Percentiles rank a stretch among this genome's conserved stretches.
phyloP scores from a whole-genome alignment of 1,284 basidiomycete genomes.

The Austroboletus sp. region DNA sequence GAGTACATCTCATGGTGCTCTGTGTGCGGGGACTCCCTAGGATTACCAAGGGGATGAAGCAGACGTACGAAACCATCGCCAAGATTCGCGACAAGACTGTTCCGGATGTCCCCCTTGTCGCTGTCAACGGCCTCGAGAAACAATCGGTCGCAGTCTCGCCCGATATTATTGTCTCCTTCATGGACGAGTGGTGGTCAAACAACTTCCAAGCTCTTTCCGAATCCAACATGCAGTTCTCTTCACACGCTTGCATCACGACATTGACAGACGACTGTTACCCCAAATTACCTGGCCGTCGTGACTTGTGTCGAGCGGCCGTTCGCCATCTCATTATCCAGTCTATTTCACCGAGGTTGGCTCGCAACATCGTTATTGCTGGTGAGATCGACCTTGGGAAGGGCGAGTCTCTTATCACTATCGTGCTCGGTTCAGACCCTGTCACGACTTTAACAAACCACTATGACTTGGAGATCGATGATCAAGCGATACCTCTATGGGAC shows the following conservation, averaged over 20 bases:
- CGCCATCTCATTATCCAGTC: slow-evolving; percentile 20
- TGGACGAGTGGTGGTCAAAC: slow-evolving; percentile 32
- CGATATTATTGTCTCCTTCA: slow-evolving; percentile 19
- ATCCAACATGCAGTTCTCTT: slow-evolving; percentile 22
- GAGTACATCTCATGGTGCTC: slow-evolving; percentile 29
- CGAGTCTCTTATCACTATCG: slow-evolving; percentile 27
- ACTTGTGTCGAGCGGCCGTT: slow-evolving; percentile 16
- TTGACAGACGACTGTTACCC: slow-evolving; percentile 26
- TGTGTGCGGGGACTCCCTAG: slow-evolving; percentile 29
- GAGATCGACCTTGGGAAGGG: slow-evolving; percentile 30
- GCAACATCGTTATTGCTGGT: slow-evolving; percentile 26
- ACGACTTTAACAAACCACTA: slow-evolving; percentile 14
- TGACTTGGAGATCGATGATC: slow-evolving; percentile 14
- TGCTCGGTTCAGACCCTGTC: slow-evolving; percentile 20
- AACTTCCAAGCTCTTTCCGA: slow-evolving; percentile 19
- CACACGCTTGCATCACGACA: slow-evolving; percentile 32
- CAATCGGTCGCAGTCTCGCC: slow-evolving; percentile 13
- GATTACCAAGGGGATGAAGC: slow-evolving; percentile 27
- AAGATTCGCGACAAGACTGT: slow-evolving; percentile 21
- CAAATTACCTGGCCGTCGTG: slow-evolving; percentile 19
- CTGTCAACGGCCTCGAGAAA: slow-evolving; percentile 34
- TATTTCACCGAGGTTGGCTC: slow-evolving; percentile 21
- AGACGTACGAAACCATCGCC: slow-evolving; percentile 26
- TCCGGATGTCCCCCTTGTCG: slow-evolving; percentile 20
- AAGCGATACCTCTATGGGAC: slow-evolving; percentile 22